A percentile compares a stretch with the other conserved stretches of the same genome.
Evolutionary conservation across 1,284 basidiomycete genomes (phyloP).

Genomic region (Pyrrhoderma noxium): DNA sequence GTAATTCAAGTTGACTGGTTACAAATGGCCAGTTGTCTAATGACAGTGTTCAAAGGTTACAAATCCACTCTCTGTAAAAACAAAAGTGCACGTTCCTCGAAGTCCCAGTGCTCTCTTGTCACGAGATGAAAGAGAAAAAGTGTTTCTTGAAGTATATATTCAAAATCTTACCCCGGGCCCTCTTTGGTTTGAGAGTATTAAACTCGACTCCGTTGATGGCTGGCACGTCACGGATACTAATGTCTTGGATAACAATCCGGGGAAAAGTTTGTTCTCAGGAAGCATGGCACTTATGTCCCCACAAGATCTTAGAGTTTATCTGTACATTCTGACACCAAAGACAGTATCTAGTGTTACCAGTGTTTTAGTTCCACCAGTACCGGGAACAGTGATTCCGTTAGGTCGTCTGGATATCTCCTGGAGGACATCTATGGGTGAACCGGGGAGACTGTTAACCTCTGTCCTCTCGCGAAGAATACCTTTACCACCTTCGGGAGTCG

Average conservation of each 20-base stretch:
- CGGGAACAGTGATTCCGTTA: slow-evolving; percentile 67
- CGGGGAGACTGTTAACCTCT: slow-evolving; percentile 75
- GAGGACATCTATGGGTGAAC: slow-evolving; percentile 75
- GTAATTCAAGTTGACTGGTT: too few relatives aligned
- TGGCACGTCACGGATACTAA: slow-evolving; percentile 59
- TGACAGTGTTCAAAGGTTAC: slow-evolving; percentile 49
- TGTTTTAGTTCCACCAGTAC: slow-evolving; percentile 45
- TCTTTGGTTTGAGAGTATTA: slow-evolving; percentile 70
- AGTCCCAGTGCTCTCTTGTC: slow-evolving; percentile 65
- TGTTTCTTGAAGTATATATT: slow-evolving; percentile 83
- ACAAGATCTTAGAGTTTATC: slow-evolving; percentile 75
- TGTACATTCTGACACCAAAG: slow-evolving; percentile 69
- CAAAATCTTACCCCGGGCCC: slow-evolving; percentile 76
- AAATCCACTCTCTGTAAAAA: slow-evolving; percentile 85
- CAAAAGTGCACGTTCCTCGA: slow-evolving; percentile 71
- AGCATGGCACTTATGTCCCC: slow-evolving; percentile 66
- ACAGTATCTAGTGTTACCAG: slow-evolving; percentile 26
- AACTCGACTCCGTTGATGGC: slow-evolving; percentile 64
- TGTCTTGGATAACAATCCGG: slow-evolving; percentile 22
- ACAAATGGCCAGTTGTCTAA: slow-evolving; percentile 10
- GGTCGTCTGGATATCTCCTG: slow-evolving; percentile 79
- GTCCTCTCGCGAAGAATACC: slow-evolving; percentile 61
- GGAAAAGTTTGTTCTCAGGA: slow-evolving; percentile 47
- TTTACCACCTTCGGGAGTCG: slow-evolving; percentile 26
- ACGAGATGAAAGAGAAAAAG: slow-evolving; percentile 57